Evolutionary conservation across 208 protist genomes (phyloP).

Genomic region (Herpetomonas samuelpessoai): DNA sequence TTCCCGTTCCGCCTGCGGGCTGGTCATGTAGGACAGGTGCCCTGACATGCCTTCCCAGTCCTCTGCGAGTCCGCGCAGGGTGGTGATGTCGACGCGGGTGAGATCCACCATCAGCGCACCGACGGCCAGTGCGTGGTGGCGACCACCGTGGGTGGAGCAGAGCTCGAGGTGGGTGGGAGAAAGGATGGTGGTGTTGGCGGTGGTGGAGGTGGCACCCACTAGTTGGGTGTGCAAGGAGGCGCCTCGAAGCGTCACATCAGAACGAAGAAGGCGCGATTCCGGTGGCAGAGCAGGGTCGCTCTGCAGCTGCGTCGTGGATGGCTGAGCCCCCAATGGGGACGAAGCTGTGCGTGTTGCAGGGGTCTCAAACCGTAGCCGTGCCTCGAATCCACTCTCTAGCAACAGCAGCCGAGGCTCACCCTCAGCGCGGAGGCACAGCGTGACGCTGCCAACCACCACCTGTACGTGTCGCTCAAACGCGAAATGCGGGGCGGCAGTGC

Average conservation of each 20-base stretch:
- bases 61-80: slow-evolving; percentile 24
- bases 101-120: slow-evolving; percentile 33
- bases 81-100: slow-evolving; percentile 30
- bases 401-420: slow-evolving; percentile 12
- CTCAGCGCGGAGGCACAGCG: slow-evolving; percentile 16
- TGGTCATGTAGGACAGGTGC: slow-evolving; percentile 23
- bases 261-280: not conserved
- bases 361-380: slow-evolving; percentile 15
- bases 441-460: slow-evolving; percentile 18
- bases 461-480: slow-evolving; percentile 17
- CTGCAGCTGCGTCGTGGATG: slow-evolving; percentile 7
- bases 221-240: slow-evolving; percentile 24
- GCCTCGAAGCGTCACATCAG: slow-evolving; percentile 11
- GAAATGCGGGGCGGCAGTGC: too few relatives aligned
- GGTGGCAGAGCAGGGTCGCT: not conserved
- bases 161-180: slow-evolving; percentile 26
- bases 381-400: slow-evolving; percentile 7
- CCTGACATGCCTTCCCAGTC: slow-evolving; percentile 19
- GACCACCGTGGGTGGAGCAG: slow-evolving; percentile 22
- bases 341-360: slow-evolving; percentile 14
- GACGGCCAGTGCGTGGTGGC: slow-evolving; percentile 36
- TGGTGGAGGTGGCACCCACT: slow-evolving; percentile 23
- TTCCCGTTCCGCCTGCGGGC: slow-evolving; percentile 27
- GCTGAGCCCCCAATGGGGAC: too few relatives aligned
- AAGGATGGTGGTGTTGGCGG: slow-evolving; percentile 42